phyloP scores from a whole-genome alignment of 768 basidiomycete species.

The Tricholoma flavovirens region DNA sequence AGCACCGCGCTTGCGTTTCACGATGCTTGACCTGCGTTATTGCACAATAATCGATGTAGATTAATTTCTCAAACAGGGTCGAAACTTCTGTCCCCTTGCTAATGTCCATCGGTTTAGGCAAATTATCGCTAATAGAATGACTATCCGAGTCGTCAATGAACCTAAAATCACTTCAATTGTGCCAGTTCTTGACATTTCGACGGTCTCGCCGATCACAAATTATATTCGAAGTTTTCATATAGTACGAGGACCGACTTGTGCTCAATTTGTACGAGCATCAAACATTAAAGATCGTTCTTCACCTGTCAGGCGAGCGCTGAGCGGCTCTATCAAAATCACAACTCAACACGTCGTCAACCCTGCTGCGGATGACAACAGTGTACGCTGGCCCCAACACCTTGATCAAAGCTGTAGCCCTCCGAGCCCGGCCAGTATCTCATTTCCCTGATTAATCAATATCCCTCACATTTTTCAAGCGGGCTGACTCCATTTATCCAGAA shows the following conservation, averaged over 20 bases:
- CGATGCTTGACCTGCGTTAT: neutral
- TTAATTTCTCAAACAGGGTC: constrained; percentile 2
- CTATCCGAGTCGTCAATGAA: neutral
- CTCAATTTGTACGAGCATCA: neutral
- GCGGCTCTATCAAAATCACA: neutral
- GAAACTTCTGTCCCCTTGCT: constrained; percentile 9
- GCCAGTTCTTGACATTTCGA: neutral
- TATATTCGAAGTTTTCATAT: neutral
- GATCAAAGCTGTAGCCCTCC: no score
- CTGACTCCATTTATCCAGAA: no score
- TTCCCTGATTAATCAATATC: no score
- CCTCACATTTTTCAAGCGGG: no score
- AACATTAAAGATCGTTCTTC: neutral
- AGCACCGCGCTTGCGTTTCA: neutral
- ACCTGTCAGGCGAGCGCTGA: neutral
- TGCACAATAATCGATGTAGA: neutral
- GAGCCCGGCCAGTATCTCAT: no score
- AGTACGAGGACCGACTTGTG: neutral
- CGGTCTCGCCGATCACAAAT: no score
- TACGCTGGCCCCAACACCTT: no score
- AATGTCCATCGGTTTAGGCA: neutral
- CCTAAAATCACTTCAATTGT: neutral
- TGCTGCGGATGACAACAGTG: no score
- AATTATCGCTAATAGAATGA: no score
- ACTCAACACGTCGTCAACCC: no score